Base-by-base conservation (phyloP, 805 yeast species). In the Cyberlindnera xylosilytica region DNA sequence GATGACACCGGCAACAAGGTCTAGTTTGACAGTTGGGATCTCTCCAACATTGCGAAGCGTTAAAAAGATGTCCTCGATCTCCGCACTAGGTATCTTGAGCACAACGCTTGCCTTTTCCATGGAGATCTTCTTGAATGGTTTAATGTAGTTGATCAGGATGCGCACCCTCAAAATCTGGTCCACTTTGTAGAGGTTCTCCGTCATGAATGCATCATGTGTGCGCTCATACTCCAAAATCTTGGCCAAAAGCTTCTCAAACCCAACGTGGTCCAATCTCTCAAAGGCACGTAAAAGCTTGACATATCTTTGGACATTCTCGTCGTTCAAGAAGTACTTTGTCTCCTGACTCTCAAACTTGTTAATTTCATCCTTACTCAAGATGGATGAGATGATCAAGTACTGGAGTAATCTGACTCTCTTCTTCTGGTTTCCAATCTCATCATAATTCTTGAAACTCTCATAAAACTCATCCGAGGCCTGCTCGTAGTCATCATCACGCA, bases 361-460 rank as follows among this genome's bases (percentile, higher is more conserved):
- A 35, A 58, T 53, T 30, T 55, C 78, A 41, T 80, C 81, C n/a
- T 79, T 70, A 39, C 64, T 63, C 11, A 73, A 56, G 34, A 87
- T 64, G 38, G 84, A 63, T 5, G 83, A 76, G 20, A 87, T 55
- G 2, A 82, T 78, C 42, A 81, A 70, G 60, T 79, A 81, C 48
- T 77, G 76, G 49, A 87, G 66, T 4, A 82, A 75, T 29, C 67
- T 66, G 12, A 78, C 66, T 50, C 88, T 75, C 38, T 73, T 73
- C 36, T 64, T 71, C 33, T 73, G 72, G 47, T 81, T 81, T 13
- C 89, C 91, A 28, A 81, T 72, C 53, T 80, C 85, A 52, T 80
- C 83, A 53, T 74, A 80, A 39, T 73, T 74, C 47, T 76, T 76
- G 57, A 79, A 79, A 23, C 79, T 66, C 47, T 74, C 80, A 50